Evolutionary conservation across 352 stramenopile species (phyloP).

Genomic region (Blastocystis hominis): DNA sequence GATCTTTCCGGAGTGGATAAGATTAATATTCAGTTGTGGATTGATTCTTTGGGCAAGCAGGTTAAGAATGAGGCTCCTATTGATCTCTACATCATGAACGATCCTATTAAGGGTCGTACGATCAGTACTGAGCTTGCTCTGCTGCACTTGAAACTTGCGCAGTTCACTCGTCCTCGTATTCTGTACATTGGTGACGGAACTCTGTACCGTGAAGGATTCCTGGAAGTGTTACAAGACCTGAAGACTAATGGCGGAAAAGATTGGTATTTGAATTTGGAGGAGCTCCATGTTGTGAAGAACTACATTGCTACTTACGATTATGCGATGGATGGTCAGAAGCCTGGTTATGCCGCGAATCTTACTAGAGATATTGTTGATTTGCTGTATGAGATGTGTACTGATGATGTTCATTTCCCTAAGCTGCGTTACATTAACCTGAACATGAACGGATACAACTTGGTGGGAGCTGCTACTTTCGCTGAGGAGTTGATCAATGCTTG

Average conservation of each 20-base stretch:
- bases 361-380: background rate
- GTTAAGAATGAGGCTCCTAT: background rate
- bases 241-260: no score
- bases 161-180: slow-evolving; percentile 13
- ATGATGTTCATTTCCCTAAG: no score
- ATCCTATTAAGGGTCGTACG: background rate
- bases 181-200: background rate
- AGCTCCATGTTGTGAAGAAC: background rate
- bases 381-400: no score
- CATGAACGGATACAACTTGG: background rate
- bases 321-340: background rate
- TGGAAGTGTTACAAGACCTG: no score
- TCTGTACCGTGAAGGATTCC: background rate
- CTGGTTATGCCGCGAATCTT: background rate
- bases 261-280: no score
- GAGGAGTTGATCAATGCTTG: no score
- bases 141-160: background rate
- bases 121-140: background rate
- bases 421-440: background rate
- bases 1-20: background rate
- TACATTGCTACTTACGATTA: background rate
- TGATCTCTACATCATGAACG: background rate
- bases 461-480: background rate
- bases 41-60: background rate
- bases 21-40: background rate